Evolutionary conservation across 805 yeast genomes (phyloP).

Genomic region (Kuraishia capsulata): DNA sequence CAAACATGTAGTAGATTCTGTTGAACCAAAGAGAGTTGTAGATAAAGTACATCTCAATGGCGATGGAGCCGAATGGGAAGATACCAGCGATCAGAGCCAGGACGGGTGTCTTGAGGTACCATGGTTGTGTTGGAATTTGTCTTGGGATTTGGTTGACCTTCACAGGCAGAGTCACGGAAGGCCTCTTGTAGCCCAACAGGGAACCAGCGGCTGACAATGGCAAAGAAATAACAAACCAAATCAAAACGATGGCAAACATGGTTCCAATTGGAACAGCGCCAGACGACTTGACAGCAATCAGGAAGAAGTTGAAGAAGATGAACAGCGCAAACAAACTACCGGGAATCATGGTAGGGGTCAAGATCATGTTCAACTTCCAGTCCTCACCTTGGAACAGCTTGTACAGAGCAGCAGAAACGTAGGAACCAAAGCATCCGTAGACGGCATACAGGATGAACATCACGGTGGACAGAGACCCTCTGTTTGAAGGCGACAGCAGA

Average conservation of each 20-base stretch:
- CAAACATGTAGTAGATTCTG: conserved; percentile 94
- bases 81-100: conserved; percentile 74
- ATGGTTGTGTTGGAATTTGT: conserved; percentile 88
- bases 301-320: conserved; percentile 69
- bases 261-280: conserved; percentile 95
- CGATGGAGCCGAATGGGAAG: conserved; percentile 90
- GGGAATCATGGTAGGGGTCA: conserved; percentile 86
- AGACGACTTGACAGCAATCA: conserved; percentile 70
- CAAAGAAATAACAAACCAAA: conserved; percentile 81
- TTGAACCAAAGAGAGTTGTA: conserved; percentile 90
- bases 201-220: conserved; percentile 87
- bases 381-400: conserved; percentile 86
- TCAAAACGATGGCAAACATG: conserved; percentile 64
- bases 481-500: conserved; percentile 82
- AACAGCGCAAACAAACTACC: conserved; percentile 58
- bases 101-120: conserved; percentile 63
- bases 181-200: conserved; percentile 59
- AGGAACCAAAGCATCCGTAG: conserved; percentile 79
- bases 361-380: conserved; percentile 78
- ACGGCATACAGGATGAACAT: conserved; percentile 78
- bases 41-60: conserved; percentile 91
- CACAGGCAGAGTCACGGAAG: conserved; percentile 44
- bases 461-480: conserved; percentile 89
- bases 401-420: conserved; percentile 76
- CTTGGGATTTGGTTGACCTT: conserved; percentile 93